A percentile compares a stretch with the other conserved stretches of the same genome.
Conservation (phyloP, 305 asterid species). For the Fraxinus velutina region DNA sequence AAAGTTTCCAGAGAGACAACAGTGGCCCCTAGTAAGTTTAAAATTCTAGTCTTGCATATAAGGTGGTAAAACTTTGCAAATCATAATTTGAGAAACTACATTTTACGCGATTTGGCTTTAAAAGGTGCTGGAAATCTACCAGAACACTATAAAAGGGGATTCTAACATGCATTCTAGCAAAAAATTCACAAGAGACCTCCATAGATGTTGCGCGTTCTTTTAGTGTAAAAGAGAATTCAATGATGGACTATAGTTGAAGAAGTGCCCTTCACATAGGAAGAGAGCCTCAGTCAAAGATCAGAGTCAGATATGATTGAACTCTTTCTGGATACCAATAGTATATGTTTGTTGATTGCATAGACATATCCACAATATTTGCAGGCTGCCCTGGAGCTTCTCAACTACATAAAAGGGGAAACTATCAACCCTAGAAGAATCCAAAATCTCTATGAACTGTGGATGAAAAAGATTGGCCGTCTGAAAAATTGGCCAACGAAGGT, state of each 20-base stretch:
- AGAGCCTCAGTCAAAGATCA: not conserved
- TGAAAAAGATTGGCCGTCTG: conserved; percentile 51
- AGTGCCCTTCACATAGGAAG: not conserved
- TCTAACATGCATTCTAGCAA: not conserved
- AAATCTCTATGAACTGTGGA: conserved; percentile 61
- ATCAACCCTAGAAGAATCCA: conserved; percentile 35
- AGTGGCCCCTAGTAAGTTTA: not conserved
- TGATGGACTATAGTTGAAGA: not conserved
- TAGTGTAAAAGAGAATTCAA: not conserved
- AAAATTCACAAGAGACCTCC: not conserved
- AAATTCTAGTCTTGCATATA: not conserved
- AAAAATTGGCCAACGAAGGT: conserved; percentile 48
- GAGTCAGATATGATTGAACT: not conserved
- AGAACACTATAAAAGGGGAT: not conserved
- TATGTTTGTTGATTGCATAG: not conserved
- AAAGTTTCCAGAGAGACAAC: not conserved
- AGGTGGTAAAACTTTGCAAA: not conserved
- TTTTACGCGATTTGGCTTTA: not conserved
- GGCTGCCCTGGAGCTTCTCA: conserved; percentile 72
- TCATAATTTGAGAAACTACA: not conserved
- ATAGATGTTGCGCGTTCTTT: not conserved
- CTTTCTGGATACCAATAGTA: not conserved
- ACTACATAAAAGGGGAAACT: conserved; percentile 40
- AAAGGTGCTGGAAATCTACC: not conserved
- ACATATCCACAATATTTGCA: conserved; percentile 23